phyloP scores from a whole-genome alignment of 2,329 filamentous ascomycete genomes.

The Trichoderma sp. region DNA sequence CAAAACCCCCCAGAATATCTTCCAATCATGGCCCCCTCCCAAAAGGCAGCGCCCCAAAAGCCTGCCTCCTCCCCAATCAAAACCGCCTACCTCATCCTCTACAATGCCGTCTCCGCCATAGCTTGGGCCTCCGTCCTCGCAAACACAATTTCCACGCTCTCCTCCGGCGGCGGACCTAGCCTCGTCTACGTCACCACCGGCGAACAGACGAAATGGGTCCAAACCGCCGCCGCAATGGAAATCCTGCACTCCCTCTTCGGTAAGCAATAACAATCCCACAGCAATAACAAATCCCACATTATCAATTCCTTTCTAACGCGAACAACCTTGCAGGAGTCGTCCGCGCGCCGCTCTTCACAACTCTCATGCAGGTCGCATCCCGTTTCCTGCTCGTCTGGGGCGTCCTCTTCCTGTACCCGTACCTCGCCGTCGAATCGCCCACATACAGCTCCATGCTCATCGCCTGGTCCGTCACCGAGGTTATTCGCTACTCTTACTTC shows the following conservation, averaged over 20 bases:
- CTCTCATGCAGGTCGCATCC: conserved; percentile 82
- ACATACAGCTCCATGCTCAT: conserved; percentile 75
- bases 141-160: conserved; percentile 58
- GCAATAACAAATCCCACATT: background rate
- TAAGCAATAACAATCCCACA: conserved; percentile 37
- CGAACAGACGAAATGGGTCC: conserved; percentile 71
- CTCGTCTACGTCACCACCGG: conserved; percentile 62
- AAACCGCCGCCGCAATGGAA: conserved; percentile 81
- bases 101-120: conserved; percentile 75
- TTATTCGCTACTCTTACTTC: conserved; percentile 91
- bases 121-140: conserved; percentile 78
- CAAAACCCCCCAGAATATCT: background rate
- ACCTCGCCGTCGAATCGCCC: conserved; percentile 53
- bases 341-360: conserved; percentile 79
- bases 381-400: conserved; percentile 89
- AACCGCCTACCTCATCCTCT: conserved; percentile 73
- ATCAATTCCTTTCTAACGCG: background rate
- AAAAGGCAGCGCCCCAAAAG: conserved; percentile 16
- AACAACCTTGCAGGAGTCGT: conserved; percentile 64
- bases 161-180: conserved; percentile 53
- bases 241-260: conserved; percentile 76
- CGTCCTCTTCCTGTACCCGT: conserved; percentile 71
- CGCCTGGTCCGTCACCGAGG: conserved; percentile 88
- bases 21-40: background rate
- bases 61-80: conserved; percentile 39